phyloP scores from a whole-genome alignment of 176 grass and related monocot genomes.

The Panicum miliaceum region DNA sequence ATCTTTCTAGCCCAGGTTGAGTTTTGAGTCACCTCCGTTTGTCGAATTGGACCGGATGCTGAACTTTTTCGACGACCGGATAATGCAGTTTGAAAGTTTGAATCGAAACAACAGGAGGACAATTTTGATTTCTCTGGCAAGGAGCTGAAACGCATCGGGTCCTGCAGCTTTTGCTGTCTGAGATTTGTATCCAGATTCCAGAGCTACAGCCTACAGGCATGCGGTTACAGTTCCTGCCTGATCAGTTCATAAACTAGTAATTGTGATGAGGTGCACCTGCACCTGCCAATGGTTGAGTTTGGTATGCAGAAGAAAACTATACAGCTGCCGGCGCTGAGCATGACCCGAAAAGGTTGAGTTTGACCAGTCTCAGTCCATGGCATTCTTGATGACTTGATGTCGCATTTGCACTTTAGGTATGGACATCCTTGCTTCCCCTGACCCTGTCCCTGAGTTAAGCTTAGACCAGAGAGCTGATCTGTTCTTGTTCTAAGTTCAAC shows the following conservation, averaged over 20 bases:
- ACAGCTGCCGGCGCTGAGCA: background rate
- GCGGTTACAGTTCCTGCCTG: background rate
- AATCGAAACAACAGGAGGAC: background rate
- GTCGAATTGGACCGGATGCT: background rate
- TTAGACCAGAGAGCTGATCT: background rate
- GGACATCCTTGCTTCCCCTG: background rate
- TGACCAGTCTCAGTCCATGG: background rate
- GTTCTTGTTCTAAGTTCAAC: background rate
- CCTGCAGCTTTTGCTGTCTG: background rate
- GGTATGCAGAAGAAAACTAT: background rate
- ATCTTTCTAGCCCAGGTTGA: background rate
- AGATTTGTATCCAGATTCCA: background rate
- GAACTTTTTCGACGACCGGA: slow-evolving; percentile 22
- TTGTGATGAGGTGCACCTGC: background rate
- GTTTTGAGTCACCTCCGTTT: background rate
- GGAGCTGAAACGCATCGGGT: background rate
- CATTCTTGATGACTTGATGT: background rate
- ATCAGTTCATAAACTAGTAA: background rate
- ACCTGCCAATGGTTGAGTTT: background rate
- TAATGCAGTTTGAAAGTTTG: background rate
- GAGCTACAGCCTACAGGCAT: background rate
- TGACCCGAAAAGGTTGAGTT: background rate
- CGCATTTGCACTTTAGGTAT: background rate
- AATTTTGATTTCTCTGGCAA: background rate
- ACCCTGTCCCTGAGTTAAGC: background rate